Conservation (phyloP, 1,284 basidiomycete species). For the Meira nashicola region DNA sequence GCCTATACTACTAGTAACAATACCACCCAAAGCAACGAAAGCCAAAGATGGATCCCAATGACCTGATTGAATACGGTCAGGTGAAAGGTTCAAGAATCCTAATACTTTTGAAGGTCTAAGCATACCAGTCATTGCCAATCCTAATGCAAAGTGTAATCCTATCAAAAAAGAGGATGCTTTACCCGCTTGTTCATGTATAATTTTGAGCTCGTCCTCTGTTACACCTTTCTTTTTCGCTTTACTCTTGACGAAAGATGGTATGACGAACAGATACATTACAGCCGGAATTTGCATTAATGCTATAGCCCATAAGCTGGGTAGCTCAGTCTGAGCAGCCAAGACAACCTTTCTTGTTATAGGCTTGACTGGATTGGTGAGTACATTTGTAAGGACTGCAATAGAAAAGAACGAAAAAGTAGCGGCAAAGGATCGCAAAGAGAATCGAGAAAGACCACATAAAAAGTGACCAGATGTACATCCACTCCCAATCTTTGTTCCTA, state of each 20-base stretch:
- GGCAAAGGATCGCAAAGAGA: slow-evolving; percentile 39
- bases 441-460: slow-evolving; percentile 45
- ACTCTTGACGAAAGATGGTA: slow-evolving; percentile 2
- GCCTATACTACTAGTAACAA: slow-evolving; percentile 55
- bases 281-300: slow-evolving; percentile 34
- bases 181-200: slow-evolving; percentile 17
- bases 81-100: slow-evolving; percentile 31
- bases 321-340: slow-evolving; percentile 4
- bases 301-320: slow-evolving; percentile 21
- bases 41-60: slow-evolving; percentile 56
- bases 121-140: slow-evolving; percentile 51
- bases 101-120: slow-evolving; percentile 38
- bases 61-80: slow-evolving; percentile 14
- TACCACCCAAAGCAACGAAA: slow-evolving; percentile 56
- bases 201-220: not conserved
- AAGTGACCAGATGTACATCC: slow-evolving; percentile 51
- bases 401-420: slow-evolving; percentile 47
- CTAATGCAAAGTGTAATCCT: slow-evolving; percentile 46
- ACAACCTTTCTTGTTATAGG: not conserved
- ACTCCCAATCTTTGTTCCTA: slow-evolving; percentile 45
- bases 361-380: slow-evolving; percentile 13
- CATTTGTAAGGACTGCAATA: slow-evolving; percentile 40
- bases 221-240: not conserved
- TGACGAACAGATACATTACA: slow-evolving; percentile 22
- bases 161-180: slow-evolving; percentile 29